Conservation (phyloP, 805 yeast genomes). For the Sugiyamaella americana region DNA sequence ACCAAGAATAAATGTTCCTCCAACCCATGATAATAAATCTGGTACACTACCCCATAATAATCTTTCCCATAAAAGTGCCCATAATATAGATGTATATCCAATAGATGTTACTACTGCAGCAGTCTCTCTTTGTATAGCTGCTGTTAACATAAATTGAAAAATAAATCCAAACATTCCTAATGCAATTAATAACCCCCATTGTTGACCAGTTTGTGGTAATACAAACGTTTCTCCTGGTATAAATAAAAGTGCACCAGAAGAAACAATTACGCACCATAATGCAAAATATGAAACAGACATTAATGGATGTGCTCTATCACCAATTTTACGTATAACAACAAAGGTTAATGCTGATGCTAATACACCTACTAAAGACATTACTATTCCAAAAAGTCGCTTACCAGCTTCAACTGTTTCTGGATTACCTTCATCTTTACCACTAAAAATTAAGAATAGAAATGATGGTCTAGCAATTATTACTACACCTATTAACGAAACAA, state of each 20-base stretch:
- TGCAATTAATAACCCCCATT: conserved; percentile 57
- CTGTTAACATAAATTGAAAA: conserved; percentile 72
- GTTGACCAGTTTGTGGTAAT: conserved; percentile 52
- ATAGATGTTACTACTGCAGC: conserved; percentile 74
- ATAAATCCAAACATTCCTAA: conserved; percentile 76
- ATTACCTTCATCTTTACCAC: too few relatives aligned
- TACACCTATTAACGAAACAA: conserved; percentile 68
- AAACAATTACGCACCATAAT: conserved; percentile 48
- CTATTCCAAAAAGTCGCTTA: conserved; percentile 55
- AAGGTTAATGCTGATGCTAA: conserved; percentile 64
- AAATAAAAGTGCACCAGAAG: conserved; percentile 46
- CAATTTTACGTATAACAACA: conserved; percentile 67
- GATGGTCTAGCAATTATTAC: conserved; percentile 75
- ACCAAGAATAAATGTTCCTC: conserved; percentile 60
- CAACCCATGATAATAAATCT: conserved; percentile 57
- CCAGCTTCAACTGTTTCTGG: conserved; percentile 24
- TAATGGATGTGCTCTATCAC: conserved; percentile 72
- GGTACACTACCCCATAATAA: conserved; percentile 70
- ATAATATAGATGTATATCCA: conserved; percentile 69
- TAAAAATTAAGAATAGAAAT: conserved; percentile 51
- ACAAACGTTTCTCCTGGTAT: conserved; percentile 56
- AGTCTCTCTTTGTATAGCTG: conserved; percentile 75
- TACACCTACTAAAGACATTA: conserved; percentile 60
- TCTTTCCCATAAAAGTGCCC: conserved; percentile 71
- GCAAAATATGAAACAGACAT: conserved; percentile 76